phyloP scores from a whole-genome alignment of 495 filamentous ascomycete genomes.

The Thermothielavioides terrestris region DNA sequence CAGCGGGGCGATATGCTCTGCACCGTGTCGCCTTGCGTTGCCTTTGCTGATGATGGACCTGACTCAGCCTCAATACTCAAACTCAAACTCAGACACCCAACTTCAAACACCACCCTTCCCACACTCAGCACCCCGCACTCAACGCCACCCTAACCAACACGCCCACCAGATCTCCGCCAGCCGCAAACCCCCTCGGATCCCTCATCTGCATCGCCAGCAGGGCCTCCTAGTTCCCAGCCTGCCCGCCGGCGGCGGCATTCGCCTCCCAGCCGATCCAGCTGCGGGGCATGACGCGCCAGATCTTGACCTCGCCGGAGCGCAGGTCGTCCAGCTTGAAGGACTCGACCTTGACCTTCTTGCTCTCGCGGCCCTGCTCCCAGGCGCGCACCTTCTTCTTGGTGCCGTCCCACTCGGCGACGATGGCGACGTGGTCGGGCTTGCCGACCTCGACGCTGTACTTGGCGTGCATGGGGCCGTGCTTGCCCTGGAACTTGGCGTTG shows the following conservation, averaged over 20 bases:
- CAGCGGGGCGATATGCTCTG: neutral
- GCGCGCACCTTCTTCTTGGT: constrained; percentile 95
- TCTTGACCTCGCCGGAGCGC: constrained; percentile 89
- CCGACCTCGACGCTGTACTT: constrained; percentile 89
- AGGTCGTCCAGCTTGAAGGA: constrained; percentile 89
- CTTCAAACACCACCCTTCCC: neutral
- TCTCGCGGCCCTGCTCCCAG: constrained; percentile 93
- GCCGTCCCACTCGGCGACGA: constrained; percentile 99
- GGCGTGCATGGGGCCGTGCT: constrained; percentile 87
- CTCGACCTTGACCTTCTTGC: constrained; percentile 87
- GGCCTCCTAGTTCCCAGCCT: constrained; percentile 19
- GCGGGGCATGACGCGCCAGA: constrained; percentile 91
- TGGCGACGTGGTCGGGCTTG: constrained; percentile 82
- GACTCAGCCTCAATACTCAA: neutral
- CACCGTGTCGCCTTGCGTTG: neutral
- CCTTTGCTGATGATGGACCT: neutral
- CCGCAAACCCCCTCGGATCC: neutral
- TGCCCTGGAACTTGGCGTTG: constrained; percentile 91
- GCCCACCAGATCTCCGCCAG: neutral
- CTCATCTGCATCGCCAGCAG: constrained; percentile 9
- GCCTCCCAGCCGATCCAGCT: constrained; percentile 84
- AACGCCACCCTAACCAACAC: constrained; percentile 10
- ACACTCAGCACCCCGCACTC: neutral
- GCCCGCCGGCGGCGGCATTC: neutral
- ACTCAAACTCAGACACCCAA: neutral